Conservation (phyloP, 2,329 filamentous ascomycete species). For the Aureobasidium pullulans region DNA sequence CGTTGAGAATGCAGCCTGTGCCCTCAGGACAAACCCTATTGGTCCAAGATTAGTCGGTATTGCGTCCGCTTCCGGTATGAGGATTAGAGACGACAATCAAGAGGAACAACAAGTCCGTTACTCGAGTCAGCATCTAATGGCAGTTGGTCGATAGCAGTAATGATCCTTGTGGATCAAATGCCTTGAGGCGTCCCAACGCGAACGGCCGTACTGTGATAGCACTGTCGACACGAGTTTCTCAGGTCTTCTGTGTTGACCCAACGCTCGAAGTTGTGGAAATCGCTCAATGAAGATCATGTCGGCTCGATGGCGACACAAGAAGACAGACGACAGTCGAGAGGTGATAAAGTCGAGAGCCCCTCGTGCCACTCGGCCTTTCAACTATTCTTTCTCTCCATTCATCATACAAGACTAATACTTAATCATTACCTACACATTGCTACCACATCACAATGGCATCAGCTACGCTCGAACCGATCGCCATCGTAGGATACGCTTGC, state of each 20-base stretch:
- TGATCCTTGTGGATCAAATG: neutral
- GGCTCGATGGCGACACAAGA: neutral
- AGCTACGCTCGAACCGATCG: slow-evolving; percentile 29
- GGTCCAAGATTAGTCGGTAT: neutral
- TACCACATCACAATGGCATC: neutral
- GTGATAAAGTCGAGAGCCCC: neutral
- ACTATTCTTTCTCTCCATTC: neutral
- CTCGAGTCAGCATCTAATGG: neutral
- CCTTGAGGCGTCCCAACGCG: neutral
- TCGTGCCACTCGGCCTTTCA: no score
- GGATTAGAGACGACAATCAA: neutral
- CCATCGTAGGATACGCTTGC: slow-evolving; percentile 38
- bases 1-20: neutral
- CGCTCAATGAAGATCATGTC: neutral
- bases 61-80: neutral
- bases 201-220: neutral
- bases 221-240: neutral
- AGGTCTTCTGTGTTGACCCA: neutral
- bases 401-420: neutral
- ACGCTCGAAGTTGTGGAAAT: neutral
- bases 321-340: neutral
- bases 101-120: neutral
- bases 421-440: neutral
- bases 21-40: neutral
- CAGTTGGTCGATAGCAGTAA: slow-evolving; percentile 8